Evolutionary conservation across 106 monocot species (phyloP), one percentile per base, ranked within the genome.

Genomic region (Apostasia ramifera): DNA sequence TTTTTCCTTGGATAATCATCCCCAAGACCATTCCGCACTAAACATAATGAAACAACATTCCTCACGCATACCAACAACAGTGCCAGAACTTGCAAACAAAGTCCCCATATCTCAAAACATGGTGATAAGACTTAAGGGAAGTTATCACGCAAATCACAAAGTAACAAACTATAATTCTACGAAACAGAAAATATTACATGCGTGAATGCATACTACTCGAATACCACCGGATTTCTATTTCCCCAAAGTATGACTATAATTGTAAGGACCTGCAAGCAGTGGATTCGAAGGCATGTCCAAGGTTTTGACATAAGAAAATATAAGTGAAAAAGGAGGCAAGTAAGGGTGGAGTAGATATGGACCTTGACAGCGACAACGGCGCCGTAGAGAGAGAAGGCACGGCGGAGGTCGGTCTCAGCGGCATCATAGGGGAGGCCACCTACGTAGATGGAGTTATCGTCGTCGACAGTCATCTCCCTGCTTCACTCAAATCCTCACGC

Each of bases 351-450:
- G 46, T 65, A 15, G 6, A 26, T 13, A 12, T 56, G 14, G 10
- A 86, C 89, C 81, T 89, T 93, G 55, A 89, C 81, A 66, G 81
- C 83, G 63, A 81, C 81, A 49, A 93, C 75, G 71, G 76, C 51
- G 72, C 93, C 93, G 75, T 75, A 93, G 66, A 81, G 63, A 2
- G 78, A 83, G 83, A 93, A 93, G 46, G 69, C 74, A 11, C 72
- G 65, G 50, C 85, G 86, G 66, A 93, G 79, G 46, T 43, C 66
- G 1, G 89, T 83, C 65, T 93, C 89, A 39, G 76, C 81, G 71
- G 76, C 76, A 10, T 86, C 89, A 68, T 89, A 89, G 3, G 93
- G 86, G 1, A 89, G 77, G 6, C 93, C 93, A 6, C 89, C 89
- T 9, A 87, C 87, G 77, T 84, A 87, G 1, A 87, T 74, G 0